Base-by-base conservation (phyloP, 805 yeast species). In the Myxozyma geophila region DNA sequence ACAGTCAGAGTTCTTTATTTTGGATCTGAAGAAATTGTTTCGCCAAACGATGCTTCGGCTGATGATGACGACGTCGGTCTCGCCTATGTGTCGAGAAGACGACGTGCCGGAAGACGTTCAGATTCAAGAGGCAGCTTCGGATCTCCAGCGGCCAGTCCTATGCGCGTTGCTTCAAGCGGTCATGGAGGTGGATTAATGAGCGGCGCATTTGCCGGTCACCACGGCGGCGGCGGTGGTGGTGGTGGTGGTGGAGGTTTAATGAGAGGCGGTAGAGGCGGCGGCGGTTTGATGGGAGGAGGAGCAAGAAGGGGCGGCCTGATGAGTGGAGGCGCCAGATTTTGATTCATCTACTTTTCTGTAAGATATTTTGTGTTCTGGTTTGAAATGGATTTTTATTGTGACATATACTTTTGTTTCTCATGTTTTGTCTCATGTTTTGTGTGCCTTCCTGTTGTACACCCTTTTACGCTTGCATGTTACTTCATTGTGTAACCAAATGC, bases 1-100 rank as follows among this genome's bases (percentile, higher is more conserved):
- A 74, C 83, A 17, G 82, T 90, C 82, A 87, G 87, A 72, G 82
- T 90, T 39, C 76, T 90, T 37, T 89, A 88, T 72, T 79, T 89
- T 67, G 96, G 96, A 7, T 87, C 84, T 70, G 91, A 87, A 62
- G 90, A 87, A 65, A 78, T 88, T 66, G 83, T 88, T 67, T 83
- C 82, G 57, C 86, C 84, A 48, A 81, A 82, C 41, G 81, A 82
- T 72, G 73, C 79, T 72, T 72, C 73, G 37, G 70, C 73, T 49
- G 76, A 77, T 59, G 78, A 76, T 56, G 79, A 78, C 35, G 70
- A 60, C 17, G 50, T 54, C 37, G 64, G 69, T 2, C 60, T 66
- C 5, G 67, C 67, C 21, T 66, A 60, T 28, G 67, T 51, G 13
- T 57, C 61, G 12, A 54, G 68, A 8, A 54, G 69, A 8, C 59